These are phyloP conservation scores for Schizothecium vesticola DNA, from an alignment of 495 filamentous ascomycete genomes.

Conservation along the genomic window DNA sequence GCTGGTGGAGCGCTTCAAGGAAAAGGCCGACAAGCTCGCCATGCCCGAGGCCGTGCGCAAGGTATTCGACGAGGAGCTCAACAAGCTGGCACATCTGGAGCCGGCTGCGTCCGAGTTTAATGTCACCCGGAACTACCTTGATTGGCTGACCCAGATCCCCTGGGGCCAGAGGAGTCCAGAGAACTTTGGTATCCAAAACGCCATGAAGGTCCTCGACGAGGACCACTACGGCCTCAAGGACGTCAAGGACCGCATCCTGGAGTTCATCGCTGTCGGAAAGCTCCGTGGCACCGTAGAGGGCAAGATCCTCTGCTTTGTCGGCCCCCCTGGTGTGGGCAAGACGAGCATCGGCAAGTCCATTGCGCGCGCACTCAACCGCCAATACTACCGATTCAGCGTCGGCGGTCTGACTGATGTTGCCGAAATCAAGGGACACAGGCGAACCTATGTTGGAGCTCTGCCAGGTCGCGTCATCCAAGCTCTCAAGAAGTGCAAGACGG, in stretches of 20 bases:
- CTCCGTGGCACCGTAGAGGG: slow-evolving; percentile 95
- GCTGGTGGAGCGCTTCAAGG: slow-evolving; percentile 92
- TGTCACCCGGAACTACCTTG: slow-evolving; percentile 97
- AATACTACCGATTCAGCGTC: slow-evolving; percentile 98
- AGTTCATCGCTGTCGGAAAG: slow-evolving; percentile 98
- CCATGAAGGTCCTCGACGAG: slow-evolving; percentile 86
- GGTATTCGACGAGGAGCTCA: slow-evolving; percentile 97
- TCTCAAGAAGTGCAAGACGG: slow-evolving; percentile 97
- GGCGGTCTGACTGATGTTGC: slow-evolving; percentile 96
- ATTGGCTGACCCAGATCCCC: slow-evolving; percentile 97
- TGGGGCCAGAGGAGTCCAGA: slow-evolving; percentile 96
- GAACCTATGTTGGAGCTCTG: slow-evolving; percentile 94
- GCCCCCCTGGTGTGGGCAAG: slow-evolving; percentile 92
- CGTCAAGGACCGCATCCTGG: slow-evolving; percentile 96
- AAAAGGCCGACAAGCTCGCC: slow-evolving; percentile 86
- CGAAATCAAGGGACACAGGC: slow-evolving; percentile 97
- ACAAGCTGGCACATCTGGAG: slow-evolving; percentile 91
- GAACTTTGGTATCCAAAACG: slow-evolving; percentile 91
- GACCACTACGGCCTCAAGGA: slow-evolving; percentile 97
- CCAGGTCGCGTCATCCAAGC: slow-evolving; percentile 97
- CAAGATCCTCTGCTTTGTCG: slow-evolving; percentile 97
- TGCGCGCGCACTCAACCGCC: slow-evolving; percentile 84
- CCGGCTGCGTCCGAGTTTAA: slow-evolving; percentile 97
- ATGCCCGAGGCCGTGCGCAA: slow-evolving; percentile 97
- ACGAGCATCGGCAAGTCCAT: slow-evolving; percentile 99